Evolutionary conservation across 148 eudicot species (phyloP).

Genomic region (Heliosperma pusillum): DNA sequence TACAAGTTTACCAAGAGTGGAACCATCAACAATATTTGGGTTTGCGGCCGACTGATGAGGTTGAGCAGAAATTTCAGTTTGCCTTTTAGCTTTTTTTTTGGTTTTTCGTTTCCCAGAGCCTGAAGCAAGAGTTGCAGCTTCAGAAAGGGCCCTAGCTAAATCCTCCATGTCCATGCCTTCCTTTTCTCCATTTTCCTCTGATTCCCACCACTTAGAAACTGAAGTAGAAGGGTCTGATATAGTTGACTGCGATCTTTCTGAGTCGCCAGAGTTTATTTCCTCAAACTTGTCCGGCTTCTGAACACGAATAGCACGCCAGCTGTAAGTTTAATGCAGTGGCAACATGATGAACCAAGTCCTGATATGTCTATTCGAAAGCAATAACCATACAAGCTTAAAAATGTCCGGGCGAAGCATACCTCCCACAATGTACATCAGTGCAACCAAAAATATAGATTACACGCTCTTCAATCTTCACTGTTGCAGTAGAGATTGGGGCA

Average conservation of each 20-base stretch:
- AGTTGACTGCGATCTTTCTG: slow-evolving; percentile 24
- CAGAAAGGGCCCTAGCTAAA: slow-evolving; percentile 63
- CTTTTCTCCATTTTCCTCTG: slow-evolving; percentile 33
- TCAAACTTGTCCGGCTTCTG: slow-evolving; percentile 45
- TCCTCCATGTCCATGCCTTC: slow-evolving; percentile 60
- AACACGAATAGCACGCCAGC: slow-evolving; percentile 84
- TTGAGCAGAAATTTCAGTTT: slow-evolving; percentile 23
- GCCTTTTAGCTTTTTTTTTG: slow-evolving; percentile 19
- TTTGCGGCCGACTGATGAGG: slow-evolving; percentile 26
- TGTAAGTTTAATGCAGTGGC: slow-evolving; percentile 29
- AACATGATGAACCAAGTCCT: slow-evolving; percentile 21
- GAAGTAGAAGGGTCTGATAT: slow-evolving; percentile 32
- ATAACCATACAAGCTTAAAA: slow-evolving; percentile 4
- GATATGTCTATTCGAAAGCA: neutral
- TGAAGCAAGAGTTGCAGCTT: slow-evolving; percentile 58
- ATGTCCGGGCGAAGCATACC: slow-evolving; percentile 29
- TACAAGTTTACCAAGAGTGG: slow-evolving; percentile 42
- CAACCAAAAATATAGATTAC: slow-evolving; percentile 70
- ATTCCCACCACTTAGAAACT: slow-evolving; percentile 36
- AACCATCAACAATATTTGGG: slow-evolving; percentile 25
- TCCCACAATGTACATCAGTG: slow-evolving; percentile 46
- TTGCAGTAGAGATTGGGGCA: slow-evolving; percentile 63
- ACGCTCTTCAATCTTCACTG: slow-evolving; percentile 60
- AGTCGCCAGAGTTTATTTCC: slow-evolving; percentile 21
- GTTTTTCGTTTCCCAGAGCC: slow-evolving; percentile 31